phyloP scores from a whole-genome alignment of 179 eudicot species.

The Carnegiea gigantea region DNA sequence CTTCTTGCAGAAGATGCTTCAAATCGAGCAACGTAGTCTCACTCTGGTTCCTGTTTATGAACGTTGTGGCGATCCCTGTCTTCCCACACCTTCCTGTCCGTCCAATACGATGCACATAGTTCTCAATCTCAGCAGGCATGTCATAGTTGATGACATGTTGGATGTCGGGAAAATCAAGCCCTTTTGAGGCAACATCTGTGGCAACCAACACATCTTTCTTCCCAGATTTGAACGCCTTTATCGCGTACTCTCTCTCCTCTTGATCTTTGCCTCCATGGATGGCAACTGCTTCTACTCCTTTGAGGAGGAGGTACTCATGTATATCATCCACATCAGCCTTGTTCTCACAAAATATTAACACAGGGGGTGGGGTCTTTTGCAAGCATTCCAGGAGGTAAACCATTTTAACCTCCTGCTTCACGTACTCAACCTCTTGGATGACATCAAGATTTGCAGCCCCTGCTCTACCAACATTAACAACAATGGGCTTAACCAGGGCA shows the following conservation, averaged over 20 bases:
- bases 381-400: constrained; percentile 91
- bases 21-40: constrained; percentile 83
- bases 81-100: constrained; percentile 92
- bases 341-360: constrained; percentile 82
- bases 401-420: constrained; percentile 87
- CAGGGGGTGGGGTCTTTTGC: constrained; percentile 93
- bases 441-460: constrained; percentile 96
- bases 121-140: constrained; percentile 95
- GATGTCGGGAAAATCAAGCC: constrained; percentile 88
- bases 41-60: constrained; percentile 85
- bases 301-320: constrained; percentile 79
- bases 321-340: constrained; percentile 93
- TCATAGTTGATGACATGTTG: constrained; percentile 89
- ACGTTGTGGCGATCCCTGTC: constrained; percentile 93
- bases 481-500: constrained; percentile 79
- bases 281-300: constrained; percentile 96
- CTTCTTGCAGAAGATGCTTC: constrained; percentile 89
- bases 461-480: constrained; percentile 89
- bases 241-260: constrained; percentile 87
- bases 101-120: constrained; percentile 89
- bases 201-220: constrained; percentile 89
- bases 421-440: constrained; percentile 94
- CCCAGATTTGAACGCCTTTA: constrained; percentile 72
- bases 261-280: constrained; percentile 94
- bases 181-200: constrained; percentile 92